Base-by-base conservation (phyloP, 139 green algal species). In the Haematococcus lacustris region DNA sequence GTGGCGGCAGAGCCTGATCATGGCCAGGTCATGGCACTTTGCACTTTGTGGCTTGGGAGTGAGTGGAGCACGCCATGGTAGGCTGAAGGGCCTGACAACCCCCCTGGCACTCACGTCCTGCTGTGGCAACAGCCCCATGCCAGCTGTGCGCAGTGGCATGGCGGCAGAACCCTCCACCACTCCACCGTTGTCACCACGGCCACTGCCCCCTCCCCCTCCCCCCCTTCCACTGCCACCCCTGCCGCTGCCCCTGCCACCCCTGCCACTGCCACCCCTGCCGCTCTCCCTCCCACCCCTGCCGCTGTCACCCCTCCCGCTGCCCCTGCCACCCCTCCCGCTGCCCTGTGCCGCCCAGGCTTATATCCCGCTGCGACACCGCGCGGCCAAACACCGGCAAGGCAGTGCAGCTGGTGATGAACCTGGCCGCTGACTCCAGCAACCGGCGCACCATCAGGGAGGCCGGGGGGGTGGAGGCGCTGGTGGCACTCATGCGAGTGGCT, bases 351-450 rank as follows among this genome's bases (percentile, higher is more conserved):
- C n/a, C 32, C 71, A 82, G 71, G 39, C 73, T 78, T 25, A 63
- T 82, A 13, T 17, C 35, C 3, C 30, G 50, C 9, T 62, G 68
- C 33, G 76, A 82, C 50, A 5, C 80, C 28, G 35, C 34, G 17
- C 37, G 59, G 1, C 53, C 73, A 25, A 83, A 74, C 73, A 70
- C 73, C 34, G 66, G 70, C 65, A 51, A 59, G n/a, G 78, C 60
- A 2, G 57, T 83, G 51, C 73, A 74, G 38, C 70, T 83, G 65
- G 69, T 83, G 3, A 80, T 80, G 73, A 83, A 83, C 70, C 50
- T 83, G 30, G 71, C 70, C 2, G 78, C 78, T 1, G 78, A 83
- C 60, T 13, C 41, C 0, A 30, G n/a, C 28, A 83, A 83, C 70
- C 51, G 59, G 34, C 38, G 38, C 26, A 59, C 39, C 28, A 65